Base-by-base conservation (phyloP, 208 protist species). In the Borovskyia barvae region DNA sequence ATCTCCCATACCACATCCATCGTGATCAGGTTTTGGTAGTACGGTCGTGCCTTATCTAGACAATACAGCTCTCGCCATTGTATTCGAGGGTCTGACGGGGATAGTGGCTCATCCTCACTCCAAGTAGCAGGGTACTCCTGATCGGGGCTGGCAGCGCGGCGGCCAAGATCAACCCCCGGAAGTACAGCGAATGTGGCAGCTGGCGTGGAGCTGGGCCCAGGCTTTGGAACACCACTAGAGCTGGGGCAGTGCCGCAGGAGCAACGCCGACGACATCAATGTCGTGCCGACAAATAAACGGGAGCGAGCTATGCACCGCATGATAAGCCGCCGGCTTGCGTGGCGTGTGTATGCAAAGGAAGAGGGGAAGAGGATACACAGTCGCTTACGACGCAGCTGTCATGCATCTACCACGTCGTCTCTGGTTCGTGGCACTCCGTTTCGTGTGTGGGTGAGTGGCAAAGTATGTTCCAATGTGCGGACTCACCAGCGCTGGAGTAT, bases 21-120 rank as follows among this genome's bases (percentile, higher is more conserved):
- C 6, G 87, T 90, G 28, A 55, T 54, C 20, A 90, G 50, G 52
- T 90, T 76, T 58, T 93, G 78, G 47, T 93, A 93, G 54, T 93
- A 93, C 11, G 87, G 87, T 26, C 67, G 64, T 33, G 57, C 53
- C 28, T 76, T 59, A 19, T 81, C 76, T 11, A 88, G 70, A 11
- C 69, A 84, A 49, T 76, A 93, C 69, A 87, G 75, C 61, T 93
- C 82, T n/a, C 79, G 64, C 83, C 87, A 93, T 2, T 58, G 20
- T 1, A 90, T 65, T 49, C 77, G 79, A 1, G 87, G 79, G 47
- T 93, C 79, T 36, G 51, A 54, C 8, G 62, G 59, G 6, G 72
- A 35, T 15, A 80, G 55, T 14, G 74, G 63, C 35, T 83, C 76
- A 29, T 75, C 60, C 17, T 59, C 45, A 49, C 61, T 82, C 55